These are phyloP conservation scores for Microcos paniculata DNA, from an alignment of 345 rosid species.

Conservation along the genomic window DNA sequence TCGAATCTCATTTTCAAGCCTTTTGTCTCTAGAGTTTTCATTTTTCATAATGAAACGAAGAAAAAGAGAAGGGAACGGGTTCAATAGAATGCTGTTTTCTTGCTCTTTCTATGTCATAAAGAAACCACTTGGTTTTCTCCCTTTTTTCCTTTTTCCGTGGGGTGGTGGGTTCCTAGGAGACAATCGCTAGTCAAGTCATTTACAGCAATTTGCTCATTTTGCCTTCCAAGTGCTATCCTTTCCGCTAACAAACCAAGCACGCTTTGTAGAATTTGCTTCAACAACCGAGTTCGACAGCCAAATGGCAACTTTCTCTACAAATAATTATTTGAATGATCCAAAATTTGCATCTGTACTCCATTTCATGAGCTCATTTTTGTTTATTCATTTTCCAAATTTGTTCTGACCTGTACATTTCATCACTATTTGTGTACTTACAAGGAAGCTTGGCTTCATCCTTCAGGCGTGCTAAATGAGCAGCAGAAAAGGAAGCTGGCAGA, in stretches of 20 bases:
- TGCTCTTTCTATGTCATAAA: background rate
- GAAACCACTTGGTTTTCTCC: background rate
- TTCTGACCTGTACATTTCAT: background rate
- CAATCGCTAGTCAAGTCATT: background rate
- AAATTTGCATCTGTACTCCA: background rate
- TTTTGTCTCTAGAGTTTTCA: no score
- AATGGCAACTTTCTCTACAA: background rate
- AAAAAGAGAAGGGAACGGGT: no score
- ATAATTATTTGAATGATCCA: background rate
- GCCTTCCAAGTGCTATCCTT: background rate
- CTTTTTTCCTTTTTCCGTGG: background rate
- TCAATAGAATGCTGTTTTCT: background rate
- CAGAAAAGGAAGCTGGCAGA: background rate
- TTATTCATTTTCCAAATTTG: background rate
- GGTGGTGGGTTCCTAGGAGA: background rate
- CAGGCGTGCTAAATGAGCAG: background rate
- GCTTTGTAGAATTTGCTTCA: background rate
- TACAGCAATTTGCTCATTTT: background rate
- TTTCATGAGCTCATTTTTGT: background rate
- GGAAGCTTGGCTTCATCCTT: background rate
- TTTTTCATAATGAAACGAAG: no score
- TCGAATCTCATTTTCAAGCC: no score
- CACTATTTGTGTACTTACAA: background rate
- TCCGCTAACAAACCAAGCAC: background rate
- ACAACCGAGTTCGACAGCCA: background rate